Conservation (phyloP, 257 asterid species). For the Galeopsis tetrahit region DNA sequence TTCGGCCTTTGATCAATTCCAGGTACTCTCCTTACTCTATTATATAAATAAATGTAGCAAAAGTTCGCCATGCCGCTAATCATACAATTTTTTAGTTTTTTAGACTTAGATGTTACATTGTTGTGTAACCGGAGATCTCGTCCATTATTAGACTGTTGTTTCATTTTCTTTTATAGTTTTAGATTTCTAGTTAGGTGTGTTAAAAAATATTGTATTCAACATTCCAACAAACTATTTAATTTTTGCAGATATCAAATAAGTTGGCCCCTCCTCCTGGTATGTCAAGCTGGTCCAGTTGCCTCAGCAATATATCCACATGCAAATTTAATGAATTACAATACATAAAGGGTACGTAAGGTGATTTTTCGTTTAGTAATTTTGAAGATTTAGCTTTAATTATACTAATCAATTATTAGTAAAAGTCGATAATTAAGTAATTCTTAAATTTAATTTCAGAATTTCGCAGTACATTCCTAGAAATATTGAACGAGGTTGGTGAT, state of each 20-base stretch:
- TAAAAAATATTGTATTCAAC: too few species aligned
- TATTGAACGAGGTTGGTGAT: not conserved
- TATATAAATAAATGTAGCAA: not conserved
- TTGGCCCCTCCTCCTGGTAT: not conserved
- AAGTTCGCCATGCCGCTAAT: not conserved
- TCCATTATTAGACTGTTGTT: too few species aligned
- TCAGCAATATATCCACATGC: not conserved
- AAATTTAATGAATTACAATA: too few species aligned
- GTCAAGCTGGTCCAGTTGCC: not conserved
- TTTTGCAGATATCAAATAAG: not conserved
- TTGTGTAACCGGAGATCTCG: too few species aligned
- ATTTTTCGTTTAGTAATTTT: not conserved
- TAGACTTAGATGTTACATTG: too few species aligned
- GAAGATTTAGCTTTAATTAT: not conserved
- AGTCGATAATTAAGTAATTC: not conserved
- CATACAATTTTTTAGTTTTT: too few species aligned
- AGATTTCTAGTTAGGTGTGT: too few species aligned
- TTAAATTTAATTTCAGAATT: not conserved
- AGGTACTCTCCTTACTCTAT: constrained; percentile 26
- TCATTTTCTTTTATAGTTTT: too few species aligned
- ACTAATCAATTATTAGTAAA: not conserved
- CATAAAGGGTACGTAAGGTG: not conserved
- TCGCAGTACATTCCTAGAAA: not conserved
- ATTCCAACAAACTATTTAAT: not conserved
- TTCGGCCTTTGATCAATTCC: constrained; percentile 31